phyloP scores from a whole-genome alignment of 2,329 filamentous ascomycete genomes.

The Stenocarpella maydis region DNA sequence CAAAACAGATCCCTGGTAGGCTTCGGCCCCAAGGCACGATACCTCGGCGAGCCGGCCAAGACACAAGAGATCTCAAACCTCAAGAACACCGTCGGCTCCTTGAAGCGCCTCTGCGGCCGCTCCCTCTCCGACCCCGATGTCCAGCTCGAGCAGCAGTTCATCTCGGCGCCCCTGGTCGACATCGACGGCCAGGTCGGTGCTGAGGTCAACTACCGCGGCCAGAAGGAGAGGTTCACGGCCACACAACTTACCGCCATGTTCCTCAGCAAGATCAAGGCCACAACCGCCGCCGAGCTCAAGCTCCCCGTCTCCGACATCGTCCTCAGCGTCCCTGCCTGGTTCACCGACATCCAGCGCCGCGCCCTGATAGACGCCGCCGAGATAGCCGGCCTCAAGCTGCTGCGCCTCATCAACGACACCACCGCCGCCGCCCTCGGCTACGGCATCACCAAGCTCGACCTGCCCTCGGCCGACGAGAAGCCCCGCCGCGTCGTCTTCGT shows the following conservation, averaged over 20 bases:
- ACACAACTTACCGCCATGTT: slow-evolving; percentile 96
- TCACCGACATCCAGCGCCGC: slow-evolving; percentile 92
- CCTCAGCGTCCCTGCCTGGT: slow-evolving; percentile 95
- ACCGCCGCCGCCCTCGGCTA: slow-evolving; percentile 95
- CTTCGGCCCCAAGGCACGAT: slow-evolving; percentile 92
- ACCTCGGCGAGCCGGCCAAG: slow-evolving; percentile 94
- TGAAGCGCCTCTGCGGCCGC: slow-evolving; percentile 93
- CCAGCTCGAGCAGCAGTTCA: slow-evolving; percentile 89
- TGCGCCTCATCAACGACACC: slow-evolving; percentile 97
- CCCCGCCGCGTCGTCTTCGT: slow-evolving; percentile 89
- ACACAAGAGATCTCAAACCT: slow-evolving; percentile 99
- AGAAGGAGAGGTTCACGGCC: slow-evolving; percentile 95
- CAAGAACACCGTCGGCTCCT: slow-evolving; percentile 94
- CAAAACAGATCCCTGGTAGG: slow-evolving; percentile 82
- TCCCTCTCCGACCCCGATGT: slow-evolving; percentile 89
- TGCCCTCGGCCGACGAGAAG: slow-evolving; percentile 88
- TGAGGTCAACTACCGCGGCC: slow-evolving; percentile 90
- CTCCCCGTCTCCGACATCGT: slow-evolving; percentile 92
- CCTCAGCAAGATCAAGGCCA: slow-evolving; percentile 92
- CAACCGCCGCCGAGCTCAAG: slow-evolving; percentile 85
- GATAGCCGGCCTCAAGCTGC: slow-evolving; percentile 89
- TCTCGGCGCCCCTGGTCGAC: slow-evolving; percentile 86
- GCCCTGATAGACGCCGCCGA: slow-evolving; percentile 90
- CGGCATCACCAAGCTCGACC: slow-evolving; percentile 96
- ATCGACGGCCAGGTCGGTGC: slow-evolving; percentile 94